A percentile compares a stretch with the other conserved stretches of the same genome.
These are phyloP conservation scores for Hypoxylon fuscum DNA, from an alignment of 495 filamentous ascomycete species.

Conservation along the genomic window DNA sequence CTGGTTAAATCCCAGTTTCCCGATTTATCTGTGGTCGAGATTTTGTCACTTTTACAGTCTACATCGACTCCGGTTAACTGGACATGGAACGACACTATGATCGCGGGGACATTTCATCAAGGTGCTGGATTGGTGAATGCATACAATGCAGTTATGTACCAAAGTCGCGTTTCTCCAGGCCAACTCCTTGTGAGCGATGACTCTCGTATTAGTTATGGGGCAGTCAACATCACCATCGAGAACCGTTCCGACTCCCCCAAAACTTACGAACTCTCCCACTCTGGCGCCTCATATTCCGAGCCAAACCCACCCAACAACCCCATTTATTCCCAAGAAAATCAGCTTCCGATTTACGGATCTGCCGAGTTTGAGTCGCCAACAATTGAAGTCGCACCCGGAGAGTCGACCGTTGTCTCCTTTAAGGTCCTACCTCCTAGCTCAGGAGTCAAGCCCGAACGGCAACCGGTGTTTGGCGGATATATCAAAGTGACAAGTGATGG, in stretches of 20 bases:
- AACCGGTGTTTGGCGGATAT: slow-evolving; percentile 41
- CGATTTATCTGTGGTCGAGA: slow-evolving; percentile 25
- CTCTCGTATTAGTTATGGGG: slow-evolving; percentile 15
- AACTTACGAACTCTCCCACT: slow-evolving; percentile 34
- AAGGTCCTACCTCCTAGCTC: slow-evolving; percentile 28
- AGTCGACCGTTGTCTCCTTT: slow-evolving; percentile 25
- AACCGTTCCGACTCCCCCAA: slow-evolving; percentile 26
- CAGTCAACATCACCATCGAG: slow-evolving; percentile 34
- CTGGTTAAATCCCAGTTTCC: slow-evolving; percentile 44
- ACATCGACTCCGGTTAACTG: slow-evolving; percentile 31
- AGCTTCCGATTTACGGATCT: slow-evolving; percentile 37
- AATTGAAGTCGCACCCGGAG: slow-evolving; percentile 26
- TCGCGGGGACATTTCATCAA: slow-evolving; percentile 39
- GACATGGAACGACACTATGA: slow-evolving; percentile 29
- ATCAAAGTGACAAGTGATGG: slow-evolving; percentile 26
- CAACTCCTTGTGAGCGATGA: slow-evolving; percentile 34
- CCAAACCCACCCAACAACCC: slow-evolving; percentile 24
- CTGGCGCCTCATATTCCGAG: slow-evolving; percentile 38
- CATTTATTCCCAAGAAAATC: slow-evolving; percentile 28
- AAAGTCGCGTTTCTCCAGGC: slow-evolving; percentile 29
- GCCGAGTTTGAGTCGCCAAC: slow-evolving; percentile 32
- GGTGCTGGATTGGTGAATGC: slow-evolving; percentile 45
- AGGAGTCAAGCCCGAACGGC: slow-evolving; percentile 26
- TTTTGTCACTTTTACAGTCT: slow-evolving; percentile 37
- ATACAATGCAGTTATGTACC: slow-evolving; percentile 41